phyloP scores from a whole-genome alignment of 176 grass and related monocot species.

The Eleusine coracana region DNA sequence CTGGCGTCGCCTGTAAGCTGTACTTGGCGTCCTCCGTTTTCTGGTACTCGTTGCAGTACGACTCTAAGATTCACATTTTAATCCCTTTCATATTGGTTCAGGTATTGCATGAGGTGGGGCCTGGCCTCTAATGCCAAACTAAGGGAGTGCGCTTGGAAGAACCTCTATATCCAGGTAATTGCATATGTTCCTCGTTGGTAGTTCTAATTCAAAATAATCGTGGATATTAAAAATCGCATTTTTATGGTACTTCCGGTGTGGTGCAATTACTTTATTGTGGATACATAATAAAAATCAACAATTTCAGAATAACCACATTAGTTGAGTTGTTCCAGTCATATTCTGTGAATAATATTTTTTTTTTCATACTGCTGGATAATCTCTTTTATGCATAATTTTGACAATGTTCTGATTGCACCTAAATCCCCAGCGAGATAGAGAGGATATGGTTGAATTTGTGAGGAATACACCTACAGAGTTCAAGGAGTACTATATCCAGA shows the following conservation, averaged over 20 bases:
- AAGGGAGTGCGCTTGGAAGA: conserved; percentile 87
- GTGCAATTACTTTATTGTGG: neutral
- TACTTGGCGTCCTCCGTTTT: neutral
- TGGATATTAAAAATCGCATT: neutral
- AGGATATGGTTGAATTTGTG: conserved; percentile 88
- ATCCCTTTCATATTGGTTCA: conserved; percentile 27
- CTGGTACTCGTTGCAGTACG: neutral
- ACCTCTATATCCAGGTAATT: conserved; percentile 85
- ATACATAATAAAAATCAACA: neutral
- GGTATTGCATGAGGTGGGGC: conserved; percentile 96
- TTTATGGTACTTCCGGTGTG: neutral
- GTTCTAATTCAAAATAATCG: neutral
- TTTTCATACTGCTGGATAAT: neutral
- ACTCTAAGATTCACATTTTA: neutral
- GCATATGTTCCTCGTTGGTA: neutral
- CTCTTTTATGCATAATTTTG: conserved; percentile 5
- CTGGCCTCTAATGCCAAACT: conserved; percentile 61
- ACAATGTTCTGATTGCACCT: conserved; percentile 31
- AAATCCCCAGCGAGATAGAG: conserved; percentile 61
- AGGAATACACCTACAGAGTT: conserved; percentile 79
- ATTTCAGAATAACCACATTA: neutral
- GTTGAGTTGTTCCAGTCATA: neutral
- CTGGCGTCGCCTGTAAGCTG: conserved; percentile 83
- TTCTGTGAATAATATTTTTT: neutral
- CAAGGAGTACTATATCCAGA: conserved; percentile 95